Percentiles rank a stretch among this genome's conserved stretches.
Evolutionary conservation across 176 grass and related monocot species (phyloP).

Genomic region (Oryza meridionalis): DNA sequence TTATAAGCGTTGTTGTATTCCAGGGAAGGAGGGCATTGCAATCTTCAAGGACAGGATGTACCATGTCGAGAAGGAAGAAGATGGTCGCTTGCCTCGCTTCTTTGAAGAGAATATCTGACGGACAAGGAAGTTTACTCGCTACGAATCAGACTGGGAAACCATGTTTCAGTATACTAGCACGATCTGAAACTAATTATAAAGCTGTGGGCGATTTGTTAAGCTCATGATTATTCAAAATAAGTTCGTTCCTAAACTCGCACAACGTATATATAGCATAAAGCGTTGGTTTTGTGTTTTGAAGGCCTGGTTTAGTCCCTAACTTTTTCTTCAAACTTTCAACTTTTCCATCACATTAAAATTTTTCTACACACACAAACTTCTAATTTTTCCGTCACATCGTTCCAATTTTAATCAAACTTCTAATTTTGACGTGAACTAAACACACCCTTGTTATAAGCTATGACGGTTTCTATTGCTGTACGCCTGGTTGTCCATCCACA

Average conservation of each 20-base stretch:
- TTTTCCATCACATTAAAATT: no score
- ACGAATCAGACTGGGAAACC: not conserved
- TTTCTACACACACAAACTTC: no score
- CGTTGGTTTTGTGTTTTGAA: no score
- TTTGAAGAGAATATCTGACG: constrained; percentile 42
- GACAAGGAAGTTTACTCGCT: not conserved
- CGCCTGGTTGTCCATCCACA: no score
- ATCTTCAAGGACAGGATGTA: constrained; percentile 40
- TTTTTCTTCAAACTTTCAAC: no score
- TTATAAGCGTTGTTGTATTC: not conserved
- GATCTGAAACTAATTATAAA: constrained; percentile 14
- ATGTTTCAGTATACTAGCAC: not conserved
- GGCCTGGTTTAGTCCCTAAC: no score
- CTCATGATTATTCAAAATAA: not conserved
- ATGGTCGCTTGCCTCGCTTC: constrained; percentile 10
- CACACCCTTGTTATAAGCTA: no score
- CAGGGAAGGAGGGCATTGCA: constrained; percentile 50
- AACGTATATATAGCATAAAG: not conserved
- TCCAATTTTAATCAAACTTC: no score
- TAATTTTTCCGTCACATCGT: no score
- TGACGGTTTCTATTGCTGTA: no score
- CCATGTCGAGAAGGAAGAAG: not conserved
- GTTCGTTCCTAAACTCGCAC: not conserved
- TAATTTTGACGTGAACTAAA: no score
- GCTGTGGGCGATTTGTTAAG: not conserved